Evolutionary conservation across 768 basidiomycete species (phyloP).

Genomic region (Pleurotus ostreatus): DNA sequence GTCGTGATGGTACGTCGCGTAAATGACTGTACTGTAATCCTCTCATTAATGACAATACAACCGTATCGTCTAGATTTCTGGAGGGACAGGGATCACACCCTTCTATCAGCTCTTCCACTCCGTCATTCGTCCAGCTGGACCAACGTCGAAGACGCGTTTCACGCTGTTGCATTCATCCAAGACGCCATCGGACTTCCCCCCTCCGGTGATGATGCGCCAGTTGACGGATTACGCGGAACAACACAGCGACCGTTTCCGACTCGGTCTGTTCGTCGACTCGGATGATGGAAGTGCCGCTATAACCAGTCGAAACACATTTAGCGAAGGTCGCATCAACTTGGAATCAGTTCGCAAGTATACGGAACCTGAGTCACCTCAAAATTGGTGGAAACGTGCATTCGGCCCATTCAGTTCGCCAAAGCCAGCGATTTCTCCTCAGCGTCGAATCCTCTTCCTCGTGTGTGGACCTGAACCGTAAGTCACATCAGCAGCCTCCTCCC

Average conservation of each 20-base stretch:
- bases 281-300: conserved; percentile 21
- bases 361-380: conserved; percentile 17
- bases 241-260: conserved; percentile 50
- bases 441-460: conserved; percentile 62
- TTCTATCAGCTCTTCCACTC: conserved; percentile 74
- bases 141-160: conserved; percentile 44
- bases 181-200: conserved; percentile 62
- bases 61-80: too few species aligned
- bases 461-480: conserved; percentile 84
- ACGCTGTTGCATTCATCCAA: conserved; percentile 73
- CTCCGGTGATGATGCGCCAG: conserved; percentile 52
- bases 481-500: too few species aligned
- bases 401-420: background rate
- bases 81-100: conserved; percentile 85
- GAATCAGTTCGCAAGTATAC: conserved; percentile 41
- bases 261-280: conserved; percentile 66
- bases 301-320: conserved; percentile 21
- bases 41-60: too few species aligned
- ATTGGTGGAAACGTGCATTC: conserved; percentile 30
- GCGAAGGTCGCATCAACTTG: conserved; percentile 53
- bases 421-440: background rate
- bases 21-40: too few species aligned
- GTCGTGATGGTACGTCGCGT: conserved; percentile 66
- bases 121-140: conserved; percentile 31
- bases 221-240: conserved; percentile 42